Evolutionary conservation across 179 eudicot species (phyloP), one percentile per base, ranked within the genome.

Genomic region (Camellia oleifera): DNA sequence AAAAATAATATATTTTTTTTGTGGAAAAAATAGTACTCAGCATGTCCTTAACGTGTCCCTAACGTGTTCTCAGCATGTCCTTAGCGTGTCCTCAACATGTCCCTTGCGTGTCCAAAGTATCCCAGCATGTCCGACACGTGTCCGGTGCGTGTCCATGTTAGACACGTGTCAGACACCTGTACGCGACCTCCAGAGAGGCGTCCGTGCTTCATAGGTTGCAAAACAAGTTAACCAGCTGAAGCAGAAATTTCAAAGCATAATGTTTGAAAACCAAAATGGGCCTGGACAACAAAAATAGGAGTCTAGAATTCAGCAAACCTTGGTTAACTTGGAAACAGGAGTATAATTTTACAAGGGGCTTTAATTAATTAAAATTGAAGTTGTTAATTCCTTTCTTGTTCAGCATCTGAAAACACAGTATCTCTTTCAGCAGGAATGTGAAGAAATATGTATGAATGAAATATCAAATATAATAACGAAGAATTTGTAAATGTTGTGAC

Each of bases 171-270:
- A 32, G 0, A 32, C 40, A 32, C 40, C 40, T 32, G 40, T 32
- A 32, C 40, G 40, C 2, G 40, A 32, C 40, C 40, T 32, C 40
- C 40, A 2, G 40, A 32, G 40, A 32, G 40, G 40, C 1, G 40
- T 32, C 1, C 40, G 40, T 32, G 40, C 40, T 32, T 32, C 40
- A 32, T 32, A 32, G 40, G 40, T 17, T 61, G 23, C 11, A 11
- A 9, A 56, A 56, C 14, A 56, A 3, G 48, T 5, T 7, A 4
- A 18, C 14, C 58, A 70, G 13, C 56, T 9, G 74, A 48, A 48
- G 57, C 17, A 70, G 48, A 70, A 70, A 57, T 10, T 50, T n/a
- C 57, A 71, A 4, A 50, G 54, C 75, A 71, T 18, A 71, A 50
- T 71, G 58, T 4, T 50, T 71, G 57, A 18, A 20, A 3, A 18